Conservation (phyloP, 2,329 filamentous ascomycete genomes). For the Dothistroma septosporum region DNA sequence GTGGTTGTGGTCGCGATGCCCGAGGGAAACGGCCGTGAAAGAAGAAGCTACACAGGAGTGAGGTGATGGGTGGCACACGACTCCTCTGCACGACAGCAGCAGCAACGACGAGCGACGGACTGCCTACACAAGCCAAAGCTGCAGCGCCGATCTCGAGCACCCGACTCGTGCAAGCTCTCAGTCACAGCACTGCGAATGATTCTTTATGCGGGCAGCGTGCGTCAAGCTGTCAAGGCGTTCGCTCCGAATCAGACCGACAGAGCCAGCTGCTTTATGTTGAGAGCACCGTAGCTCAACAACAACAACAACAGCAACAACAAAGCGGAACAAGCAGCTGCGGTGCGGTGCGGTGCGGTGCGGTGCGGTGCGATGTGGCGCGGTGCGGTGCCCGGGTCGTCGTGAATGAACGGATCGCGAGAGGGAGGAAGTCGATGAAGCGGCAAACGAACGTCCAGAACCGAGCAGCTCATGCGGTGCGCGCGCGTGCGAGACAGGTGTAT, state of each 20-base stretch:
- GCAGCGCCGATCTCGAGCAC: background rate
- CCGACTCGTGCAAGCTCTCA: background rate
- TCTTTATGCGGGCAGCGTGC: background rate
- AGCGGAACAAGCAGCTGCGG: too few relatives aligned
- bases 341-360: too few relatives aligned
- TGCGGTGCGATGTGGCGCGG: too few relatives aligned
- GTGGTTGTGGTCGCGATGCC: background rate
- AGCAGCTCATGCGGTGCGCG: too few relatives aligned
- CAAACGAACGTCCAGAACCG: too few relatives aligned
- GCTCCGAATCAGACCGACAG: background rate
- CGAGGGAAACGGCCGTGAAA: background rate
- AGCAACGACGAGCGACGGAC: background rate
- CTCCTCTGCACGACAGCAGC: background rate
- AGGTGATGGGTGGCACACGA: background rate
- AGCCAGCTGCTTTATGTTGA: background rate
- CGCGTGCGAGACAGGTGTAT: too few relatives aligned
- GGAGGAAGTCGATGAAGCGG: too few relatives aligned
- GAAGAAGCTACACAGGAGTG: background rate
- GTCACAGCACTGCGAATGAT: background rate
- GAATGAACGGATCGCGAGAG: too few relatives aligned
- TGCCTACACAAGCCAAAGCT: background rate
- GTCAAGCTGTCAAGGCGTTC: too few relatives aligned
- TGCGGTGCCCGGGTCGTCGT: too few relatives aligned
- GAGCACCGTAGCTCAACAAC: background rate
- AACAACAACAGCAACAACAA: background rate